These are phyloP conservation scores for Fomitopsis schrenkii DNA, from an alignment of 1,284 basidiomycete species.

Conservation along the genomic window DNA sequence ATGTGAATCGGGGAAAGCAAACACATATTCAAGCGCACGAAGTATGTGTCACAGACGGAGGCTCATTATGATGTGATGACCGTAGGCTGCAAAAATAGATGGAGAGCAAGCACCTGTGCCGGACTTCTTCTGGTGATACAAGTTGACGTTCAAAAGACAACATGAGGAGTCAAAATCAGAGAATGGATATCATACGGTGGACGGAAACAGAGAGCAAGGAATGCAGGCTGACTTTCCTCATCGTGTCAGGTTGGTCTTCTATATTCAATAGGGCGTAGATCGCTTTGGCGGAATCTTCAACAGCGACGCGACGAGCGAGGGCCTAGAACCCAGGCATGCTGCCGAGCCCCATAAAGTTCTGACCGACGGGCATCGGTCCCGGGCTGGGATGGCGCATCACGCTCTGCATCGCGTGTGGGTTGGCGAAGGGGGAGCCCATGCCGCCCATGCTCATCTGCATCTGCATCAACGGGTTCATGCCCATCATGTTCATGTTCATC, in stretches of 20 bases:
- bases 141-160: conserved; percentile 1
- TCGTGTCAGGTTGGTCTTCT: conserved; percentile 14
- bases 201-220: conserved; percentile 9
- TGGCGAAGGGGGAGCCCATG: conserved; percentile 45
- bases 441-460: conserved; percentile 60
- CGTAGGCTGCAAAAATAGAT: conserved; percentile 14
- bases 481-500: conserved; percentile 51
- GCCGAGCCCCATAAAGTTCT: conserved; percentile 54
- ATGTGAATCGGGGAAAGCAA: neutral
- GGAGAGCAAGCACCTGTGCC: conserved; percentile 8
- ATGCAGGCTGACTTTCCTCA: conserved; percentile 12
- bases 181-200: conserved; percentile 16
- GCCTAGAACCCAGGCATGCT: conserved; percentile 33
- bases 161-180: conserved; percentile 4
- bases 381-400: conserved; percentile 78
- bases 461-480: conserved; percentile 57
- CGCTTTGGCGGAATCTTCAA: neutral
- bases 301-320: neutral
- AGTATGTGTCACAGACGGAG: conserved; percentile 9
- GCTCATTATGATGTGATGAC: conserved; percentile 17
- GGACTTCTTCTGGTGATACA: conserved; percentile 19
- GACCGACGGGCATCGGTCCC: conserved; percentile 42
- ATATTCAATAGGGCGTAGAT: conserved; percentile 20
- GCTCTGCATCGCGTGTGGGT: conserved; percentile 73
- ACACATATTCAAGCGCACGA: neutral